Conservation (phyloP, 805 yeast genomes). For the Candida piceae region DNA sequence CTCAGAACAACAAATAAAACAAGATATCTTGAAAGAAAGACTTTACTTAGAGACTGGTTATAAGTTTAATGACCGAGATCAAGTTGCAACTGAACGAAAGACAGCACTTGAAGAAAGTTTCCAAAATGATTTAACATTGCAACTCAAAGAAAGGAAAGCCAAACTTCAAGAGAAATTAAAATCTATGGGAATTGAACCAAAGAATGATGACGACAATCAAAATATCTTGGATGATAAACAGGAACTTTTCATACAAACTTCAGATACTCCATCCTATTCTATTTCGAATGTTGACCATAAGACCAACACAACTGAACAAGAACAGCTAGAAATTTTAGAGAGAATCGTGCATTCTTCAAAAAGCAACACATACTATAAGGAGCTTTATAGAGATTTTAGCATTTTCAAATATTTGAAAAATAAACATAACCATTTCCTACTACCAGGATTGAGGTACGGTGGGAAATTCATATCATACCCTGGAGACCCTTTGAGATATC, state of each 20-base stretch:
- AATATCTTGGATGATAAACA: not conserved
- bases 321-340: no score
- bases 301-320: not conserved
- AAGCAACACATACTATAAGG: not conserved
- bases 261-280: not conserved
- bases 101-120: not conserved
- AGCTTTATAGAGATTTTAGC: slow-evolving; percentile 14
- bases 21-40: no score
- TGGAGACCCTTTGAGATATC: slow-evolving; percentile 89
- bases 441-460: slow-evolving; percentile 91
- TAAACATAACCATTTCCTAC: slow-evolving; percentile 38
- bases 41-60: not conserved
- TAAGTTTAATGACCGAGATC: slow-evolving; percentile 1
- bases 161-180: not conserved
- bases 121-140: not conserved
- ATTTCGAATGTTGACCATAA: no score
- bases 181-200: not conserved
- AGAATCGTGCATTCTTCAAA: no score
- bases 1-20: no score
- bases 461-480: slow-evolving; percentile 88
- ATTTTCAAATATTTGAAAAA: slow-evolving; percentile 18
- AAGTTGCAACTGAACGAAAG: not conserved
- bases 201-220: not conserved
- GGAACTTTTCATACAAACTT: not conserved
- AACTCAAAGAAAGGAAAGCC: not conserved